A percentile compares a stretch with the other conserved stretches of the same genome.
phyloP scores from a whole-genome alignment of 306 rosid species.

The Delonix regia region DNA sequence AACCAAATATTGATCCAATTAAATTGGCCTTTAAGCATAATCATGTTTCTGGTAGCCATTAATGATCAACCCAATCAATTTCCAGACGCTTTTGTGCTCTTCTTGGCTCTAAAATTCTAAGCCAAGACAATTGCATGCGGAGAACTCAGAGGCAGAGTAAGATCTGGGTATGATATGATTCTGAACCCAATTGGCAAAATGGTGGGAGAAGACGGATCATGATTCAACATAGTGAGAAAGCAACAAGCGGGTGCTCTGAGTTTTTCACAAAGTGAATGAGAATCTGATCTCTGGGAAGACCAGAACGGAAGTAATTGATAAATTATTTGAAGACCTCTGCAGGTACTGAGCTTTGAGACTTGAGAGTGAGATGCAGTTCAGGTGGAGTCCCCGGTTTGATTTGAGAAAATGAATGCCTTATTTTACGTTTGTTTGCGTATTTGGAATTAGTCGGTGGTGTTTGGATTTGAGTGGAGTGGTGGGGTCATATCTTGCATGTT shows the following conservation, averaged over 20 bases:
- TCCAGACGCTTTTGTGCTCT: not conserved
- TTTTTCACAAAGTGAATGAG: not conserved
- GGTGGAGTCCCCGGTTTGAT: constrained; percentile 12
- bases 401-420: constrained; percentile 4
- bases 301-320: not conserved
- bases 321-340: not conserved
- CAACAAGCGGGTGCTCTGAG: constrained; percentile 9
- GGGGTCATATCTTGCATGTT: constrained; percentile 28
- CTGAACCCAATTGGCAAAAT: constrained; percentile 39
- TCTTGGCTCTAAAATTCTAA: constrained; percentile 25
- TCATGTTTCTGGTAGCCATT: constrained; percentile 48
- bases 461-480: constrained; percentile 38
- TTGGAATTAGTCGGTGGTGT: constrained; percentile 29
- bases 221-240: constrained; percentile 34
- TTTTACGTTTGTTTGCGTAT: constrained; percentile 23
- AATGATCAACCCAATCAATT: constrained; percentile 28
- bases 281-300: not conserved
- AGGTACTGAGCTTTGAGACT: not conserved
- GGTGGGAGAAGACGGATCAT: constrained; percentile 55
- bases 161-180: constrained; percentile 20
- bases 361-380: not conserved
- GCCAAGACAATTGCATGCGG: constrained; percentile 42
- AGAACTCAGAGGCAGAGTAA: constrained; percentile 42
- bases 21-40: constrained; percentile 42
- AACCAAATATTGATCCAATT: constrained; percentile 38